Percentiles rank a stretch among this genome's conserved stretches.
Conservation (phyloP, 2,329 filamentous ascomycete species). For the Trichophyton schoenleinii region DNA sequence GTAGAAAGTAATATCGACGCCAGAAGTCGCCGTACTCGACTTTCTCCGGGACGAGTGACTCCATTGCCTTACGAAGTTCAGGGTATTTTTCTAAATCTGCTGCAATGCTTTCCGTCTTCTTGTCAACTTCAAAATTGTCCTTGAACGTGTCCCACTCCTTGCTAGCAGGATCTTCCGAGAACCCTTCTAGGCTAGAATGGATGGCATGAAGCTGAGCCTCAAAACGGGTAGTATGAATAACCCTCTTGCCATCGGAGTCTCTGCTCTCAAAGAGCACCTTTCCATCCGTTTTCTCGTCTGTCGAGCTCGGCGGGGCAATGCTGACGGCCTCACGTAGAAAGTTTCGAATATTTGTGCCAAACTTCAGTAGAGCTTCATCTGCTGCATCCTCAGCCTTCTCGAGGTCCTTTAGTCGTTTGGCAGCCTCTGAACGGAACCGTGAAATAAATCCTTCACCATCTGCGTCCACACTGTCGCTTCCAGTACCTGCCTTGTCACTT, state of each 20-base stretch:
- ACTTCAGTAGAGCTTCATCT: slow-evolving; percentile 84
- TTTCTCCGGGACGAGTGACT: slow-evolving; percentile 82
- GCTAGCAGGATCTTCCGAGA: slow-evolving; percentile 66
- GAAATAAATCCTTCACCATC: slow-evolving; percentile 55
- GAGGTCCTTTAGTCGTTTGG: slow-evolving; percentile 75
- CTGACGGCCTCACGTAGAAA: slow-evolving; percentile 84
- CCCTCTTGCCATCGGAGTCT: slow-evolving; percentile 74
- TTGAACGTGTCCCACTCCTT: slow-evolving; percentile 64
- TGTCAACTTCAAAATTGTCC: slow-evolving; percentile 62
- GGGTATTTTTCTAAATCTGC: slow-evolving; percentile 72
- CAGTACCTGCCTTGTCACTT: slow-evolving; percentile 19
- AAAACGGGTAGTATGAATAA: slow-evolving; percentile 87
- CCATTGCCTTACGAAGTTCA: slow-evolving; percentile 80
- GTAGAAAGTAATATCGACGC: slow-evolving; percentile 88
- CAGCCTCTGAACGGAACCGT: slow-evolving; percentile 61
- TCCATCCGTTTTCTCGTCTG: slow-evolving; percentile 32
- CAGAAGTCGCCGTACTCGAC: slow-evolving; percentile 88
- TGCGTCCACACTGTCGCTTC: slow-evolving; percentile 20
- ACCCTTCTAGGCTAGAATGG: slow-evolving; percentile 70
- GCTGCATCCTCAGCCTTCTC: slow-evolving; percentile 89
- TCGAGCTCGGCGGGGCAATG: slow-evolving; percentile 58
- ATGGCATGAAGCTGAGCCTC: slow-evolving; percentile 94
- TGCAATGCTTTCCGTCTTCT: slow-evolving; percentile 73
- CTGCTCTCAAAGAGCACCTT: slow-evolving; percentile 86
- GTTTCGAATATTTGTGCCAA: slow-evolving; percentile 77